These are phyloP conservation scores for Dalbergia cochinchinensis DNA, from an alignment of 306 rosid species.

Conservation along the genomic window DNA sequence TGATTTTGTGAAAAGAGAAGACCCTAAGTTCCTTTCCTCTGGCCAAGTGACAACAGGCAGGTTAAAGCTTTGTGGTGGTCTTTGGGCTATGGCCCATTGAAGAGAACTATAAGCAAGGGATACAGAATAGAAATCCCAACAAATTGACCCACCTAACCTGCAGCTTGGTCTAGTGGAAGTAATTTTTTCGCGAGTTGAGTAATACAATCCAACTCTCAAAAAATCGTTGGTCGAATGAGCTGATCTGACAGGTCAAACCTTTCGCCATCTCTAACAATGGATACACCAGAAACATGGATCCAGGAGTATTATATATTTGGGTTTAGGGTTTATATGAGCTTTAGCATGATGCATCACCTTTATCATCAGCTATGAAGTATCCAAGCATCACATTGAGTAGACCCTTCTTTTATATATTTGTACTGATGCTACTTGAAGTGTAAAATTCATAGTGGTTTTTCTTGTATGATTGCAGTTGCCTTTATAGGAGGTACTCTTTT, in stretches of 20 bases:
- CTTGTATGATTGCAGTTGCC: conserved; percentile 73
- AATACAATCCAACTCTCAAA: background rate
- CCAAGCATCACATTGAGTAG: background rate
- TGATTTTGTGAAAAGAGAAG: background rate
- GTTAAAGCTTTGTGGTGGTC: background rate
- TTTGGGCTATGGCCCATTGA: background rate
- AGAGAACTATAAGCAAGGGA: background rate
- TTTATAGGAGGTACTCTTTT: conserved; percentile 83
- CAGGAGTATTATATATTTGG: too few relatives aligned
- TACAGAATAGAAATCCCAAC: background rate
- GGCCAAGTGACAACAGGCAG: background rate
- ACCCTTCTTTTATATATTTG: background rate
- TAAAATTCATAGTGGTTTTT: conserved; percentile 33
- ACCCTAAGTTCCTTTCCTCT: background rate
- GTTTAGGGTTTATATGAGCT: too few relatives aligned
- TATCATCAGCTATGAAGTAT: background rate
- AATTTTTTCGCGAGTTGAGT: background rate
- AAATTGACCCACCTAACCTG: background rate
- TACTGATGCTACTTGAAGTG: conserved; percentile 18
- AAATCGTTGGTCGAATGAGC: background rate
- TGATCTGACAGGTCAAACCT: background rate
- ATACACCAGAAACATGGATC: background rate
- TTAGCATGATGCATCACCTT: too few relatives aligned
- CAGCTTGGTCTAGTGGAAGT: too few relatives aligned
- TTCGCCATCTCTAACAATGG: background rate